These are phyloP conservation scores for Xylaria sp. DNA, from an alignment of 495 filamentous ascomycete species.

Conservation along the genomic window DNA sequence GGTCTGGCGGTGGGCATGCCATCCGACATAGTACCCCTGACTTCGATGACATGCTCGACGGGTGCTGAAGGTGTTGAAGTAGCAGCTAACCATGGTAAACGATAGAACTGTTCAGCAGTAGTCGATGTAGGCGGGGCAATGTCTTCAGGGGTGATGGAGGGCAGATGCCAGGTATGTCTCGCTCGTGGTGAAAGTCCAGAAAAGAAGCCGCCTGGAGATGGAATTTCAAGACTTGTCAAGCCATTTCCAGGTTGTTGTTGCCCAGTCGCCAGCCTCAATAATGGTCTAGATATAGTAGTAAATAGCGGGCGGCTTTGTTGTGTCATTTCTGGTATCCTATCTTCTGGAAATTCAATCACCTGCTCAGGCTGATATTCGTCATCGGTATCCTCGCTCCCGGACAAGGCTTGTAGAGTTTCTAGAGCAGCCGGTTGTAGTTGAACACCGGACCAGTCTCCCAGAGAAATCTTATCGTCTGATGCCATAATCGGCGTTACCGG, in stretches of 20 bases:
- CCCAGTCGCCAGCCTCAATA: conserved; percentile 44
- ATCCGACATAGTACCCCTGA: conserved; percentile 56
- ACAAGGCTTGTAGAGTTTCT: conserved; percentile 77
- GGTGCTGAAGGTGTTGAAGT: conserved; percentile 53
- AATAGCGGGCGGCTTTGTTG: conserved; percentile 49
- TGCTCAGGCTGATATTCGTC: conserved; percentile 59
- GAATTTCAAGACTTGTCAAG: conserved; percentile 78
- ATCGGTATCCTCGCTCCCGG: conserved; percentile 58
- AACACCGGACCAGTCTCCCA: conserved; percentile 65
- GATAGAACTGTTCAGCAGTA: conserved; percentile 85
- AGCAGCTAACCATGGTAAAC: conserved; percentile 68
- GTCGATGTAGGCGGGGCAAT: conserved; percentile 71
- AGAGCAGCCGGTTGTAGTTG: conserved; percentile 79
- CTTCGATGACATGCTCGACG: conserved; percentile 72
- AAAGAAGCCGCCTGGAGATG: conserved; percentile 91
- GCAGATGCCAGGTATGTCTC: conserved; percentile 76
- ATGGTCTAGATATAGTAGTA: conserved; percentile 40
- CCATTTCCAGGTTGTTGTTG: conserved; percentile 57
- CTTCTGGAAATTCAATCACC: conserved; percentile 56
- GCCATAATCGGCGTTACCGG: conserved; percentile 80
- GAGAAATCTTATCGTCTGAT: conserved; percentile 57
- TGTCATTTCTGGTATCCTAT: conserved; percentile 48
- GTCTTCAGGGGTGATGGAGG: conserved; percentile 50
- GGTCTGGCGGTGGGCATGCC: conserved; percentile 73
- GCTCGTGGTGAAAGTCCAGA: conserved; percentile 74